phyloP scores from a whole-genome alignment of 495 filamentous ascomycete species.

The Xanthoparmelia taractica region DNA sequence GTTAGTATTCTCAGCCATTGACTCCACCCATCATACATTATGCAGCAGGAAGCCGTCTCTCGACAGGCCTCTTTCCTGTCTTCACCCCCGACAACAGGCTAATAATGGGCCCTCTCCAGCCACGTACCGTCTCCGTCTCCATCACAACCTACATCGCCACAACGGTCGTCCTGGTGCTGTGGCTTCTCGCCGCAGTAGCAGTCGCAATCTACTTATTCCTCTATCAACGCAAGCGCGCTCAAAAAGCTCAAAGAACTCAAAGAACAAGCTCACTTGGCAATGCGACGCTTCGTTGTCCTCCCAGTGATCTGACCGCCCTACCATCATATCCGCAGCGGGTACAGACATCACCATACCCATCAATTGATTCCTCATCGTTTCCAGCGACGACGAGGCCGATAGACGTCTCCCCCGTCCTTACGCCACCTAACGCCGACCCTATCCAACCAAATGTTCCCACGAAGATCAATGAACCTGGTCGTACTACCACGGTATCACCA shows the following conservation, averaged over 20 bases:
- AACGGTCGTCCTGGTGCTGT: not conserved
- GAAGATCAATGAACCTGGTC: not conserved
- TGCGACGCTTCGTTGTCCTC: not conserved
- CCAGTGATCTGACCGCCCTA: not conserved
- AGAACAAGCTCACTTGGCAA: not conserved
- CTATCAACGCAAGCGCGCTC: not conserved
- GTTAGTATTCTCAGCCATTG: not conserved
- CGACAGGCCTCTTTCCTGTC: not conserved
- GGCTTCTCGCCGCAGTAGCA: not conserved
- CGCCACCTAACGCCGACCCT: not conserved
- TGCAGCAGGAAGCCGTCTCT: conserved; percentile 1
- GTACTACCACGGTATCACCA: not conserved
- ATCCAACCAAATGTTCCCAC: not conserved
- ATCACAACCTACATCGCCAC: not conserved
- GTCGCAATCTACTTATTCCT: not conserved
- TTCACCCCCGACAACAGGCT: not conserved
- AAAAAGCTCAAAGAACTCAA: not conserved
- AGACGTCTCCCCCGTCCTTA: not conserved
- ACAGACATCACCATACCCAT: not conserved
- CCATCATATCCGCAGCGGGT: not conserved
- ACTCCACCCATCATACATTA: not conserved
- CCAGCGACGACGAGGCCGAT: not conserved
- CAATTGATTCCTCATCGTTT: not conserved
- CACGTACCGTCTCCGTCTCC: not conserved
- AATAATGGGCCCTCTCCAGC: not conserved